Conservation (phyloP, 2,329 filamentous ascomycete genomes). For the Diaporthe eres region DNA sequence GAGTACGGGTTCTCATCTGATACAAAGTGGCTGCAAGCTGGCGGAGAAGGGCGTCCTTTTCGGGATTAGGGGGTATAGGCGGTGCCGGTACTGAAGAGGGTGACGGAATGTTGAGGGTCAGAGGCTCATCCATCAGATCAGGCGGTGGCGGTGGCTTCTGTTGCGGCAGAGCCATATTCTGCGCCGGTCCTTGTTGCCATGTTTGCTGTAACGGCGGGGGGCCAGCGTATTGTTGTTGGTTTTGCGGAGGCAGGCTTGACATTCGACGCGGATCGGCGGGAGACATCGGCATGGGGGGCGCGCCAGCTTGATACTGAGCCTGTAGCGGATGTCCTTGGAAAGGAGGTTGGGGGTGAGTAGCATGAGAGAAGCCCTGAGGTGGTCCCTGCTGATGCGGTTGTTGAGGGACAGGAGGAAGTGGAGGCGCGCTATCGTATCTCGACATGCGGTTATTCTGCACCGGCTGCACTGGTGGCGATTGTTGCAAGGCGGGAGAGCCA, state of each 20-base stretch:
- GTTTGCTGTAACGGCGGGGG: constrained; percentile 43
- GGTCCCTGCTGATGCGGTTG: constrained; percentile 28
- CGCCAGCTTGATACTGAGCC: constrained; percentile 42
- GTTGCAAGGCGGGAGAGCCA: constrained; percentile 25
- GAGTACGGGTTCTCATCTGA: constrained; percentile 76
- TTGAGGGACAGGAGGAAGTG: constrained; percentile 48
- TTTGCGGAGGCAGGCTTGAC: constrained; percentile 39
- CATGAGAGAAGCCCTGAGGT: constrained; percentile 38
- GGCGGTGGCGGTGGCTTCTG: constrained; percentile 61
- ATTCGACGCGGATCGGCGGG: constrained; percentile 35
- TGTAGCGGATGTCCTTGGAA: constrained; percentile 34
- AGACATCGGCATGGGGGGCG: constrained; percentile 40
- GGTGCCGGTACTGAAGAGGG: constrained; percentile 74
- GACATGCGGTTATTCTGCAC: constrained; percentile 48
- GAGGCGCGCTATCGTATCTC: constrained; percentile 52
- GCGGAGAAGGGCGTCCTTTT: constrained; percentile 88
- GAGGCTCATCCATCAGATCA: constrained; percentile 71
- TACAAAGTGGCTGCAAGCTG: constrained; percentile 81
- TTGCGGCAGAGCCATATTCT: constrained; percentile 44
- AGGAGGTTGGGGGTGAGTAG: constrained; percentile 48
- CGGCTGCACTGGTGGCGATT: constrained; percentile 38
- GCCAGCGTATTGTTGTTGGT: constrained; percentile 46
- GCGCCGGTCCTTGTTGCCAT: constrained; percentile 44
- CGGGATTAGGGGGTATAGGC: constrained; percentile 93
- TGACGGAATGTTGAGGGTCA: constrained; percentile 65